phyloP scores from a whole-genome alignment of 768 basidiomycete species.

The Agrocybe pediades region DNA sequence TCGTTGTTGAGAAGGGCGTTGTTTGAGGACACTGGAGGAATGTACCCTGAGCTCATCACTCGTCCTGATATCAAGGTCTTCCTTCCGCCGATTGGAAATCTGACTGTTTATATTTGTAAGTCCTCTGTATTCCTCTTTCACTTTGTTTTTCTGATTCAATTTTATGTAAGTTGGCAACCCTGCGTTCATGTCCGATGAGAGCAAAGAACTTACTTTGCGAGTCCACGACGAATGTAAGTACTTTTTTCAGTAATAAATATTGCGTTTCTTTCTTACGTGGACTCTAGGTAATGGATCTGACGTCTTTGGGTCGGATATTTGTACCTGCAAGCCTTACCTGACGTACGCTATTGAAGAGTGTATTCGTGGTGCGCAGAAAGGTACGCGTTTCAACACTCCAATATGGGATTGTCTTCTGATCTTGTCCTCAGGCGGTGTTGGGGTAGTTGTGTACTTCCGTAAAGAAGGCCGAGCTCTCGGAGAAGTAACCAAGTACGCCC shows the following conservation, averaged over 20 bases:
- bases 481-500: constrained; percentile 83
- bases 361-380: constrained; percentile 66
- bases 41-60: constrained; percentile 95
- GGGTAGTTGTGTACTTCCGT: constrained; percentile 91
- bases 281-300: constrained; percentile 91
- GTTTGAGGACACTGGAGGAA: constrained; percentile 95
- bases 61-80: constrained; percentile 95
- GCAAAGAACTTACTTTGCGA: constrained; percentile 82
- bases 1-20: constrained; percentile 82
- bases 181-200: constrained; percentile 70
- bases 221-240: constrained; percentile 90
- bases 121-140: neutral
- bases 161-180: constrained; percentile 76
- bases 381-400: constrained; percentile 8
- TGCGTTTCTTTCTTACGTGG: too few relatives aligned
- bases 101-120: constrained; percentile 91
- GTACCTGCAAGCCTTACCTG: constrained; percentile 92
- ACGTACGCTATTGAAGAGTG: constrained; percentile 94
- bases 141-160: neutral
- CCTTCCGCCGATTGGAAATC: constrained; percentile 89
- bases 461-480: constrained; percentile 93
- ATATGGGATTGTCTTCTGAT: neutral
- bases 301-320: constrained; percentile 93
- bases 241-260: too few relatives aligned
- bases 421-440: constrained; percentile 70